These are phyloP conservation scores for Amanita muscaria DNA, from an alignment of 768 basidiomycete species.

Conservation along the genomic window DNA sequence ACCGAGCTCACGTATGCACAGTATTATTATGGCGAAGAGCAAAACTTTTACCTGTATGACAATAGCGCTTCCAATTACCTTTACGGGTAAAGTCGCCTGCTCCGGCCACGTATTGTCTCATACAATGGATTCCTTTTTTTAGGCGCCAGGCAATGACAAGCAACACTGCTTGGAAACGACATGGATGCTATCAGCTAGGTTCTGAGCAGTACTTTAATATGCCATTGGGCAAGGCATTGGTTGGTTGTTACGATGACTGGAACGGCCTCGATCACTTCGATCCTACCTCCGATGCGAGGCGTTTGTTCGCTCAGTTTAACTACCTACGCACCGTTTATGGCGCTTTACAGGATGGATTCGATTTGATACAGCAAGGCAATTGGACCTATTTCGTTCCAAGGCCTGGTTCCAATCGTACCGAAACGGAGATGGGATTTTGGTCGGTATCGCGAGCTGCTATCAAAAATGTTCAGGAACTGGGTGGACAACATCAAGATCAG, in stretches of 20 bases:
- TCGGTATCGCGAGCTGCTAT: conserved; percentile 66
- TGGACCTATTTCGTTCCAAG: conserved; percentile 75
- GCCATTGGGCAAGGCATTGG: conserved; percentile 66
- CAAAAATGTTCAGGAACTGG: conserved; percentile 47
- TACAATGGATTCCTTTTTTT: too few species aligned
- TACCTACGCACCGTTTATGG: conserved; percentile 60
- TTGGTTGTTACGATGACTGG: conserved; percentile 87
- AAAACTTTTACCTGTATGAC: conserved; percentile 81
- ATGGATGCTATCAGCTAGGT: conserved; percentile 87
- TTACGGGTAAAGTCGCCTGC: conserved; percentile 45
- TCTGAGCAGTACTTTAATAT: conserved; percentile 93
- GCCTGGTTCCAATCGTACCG: conserved; percentile 77
- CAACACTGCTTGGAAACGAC: conserved; percentile 82
- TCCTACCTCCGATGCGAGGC: conserved; percentile 71
- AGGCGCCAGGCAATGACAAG: conserved; percentile 91
- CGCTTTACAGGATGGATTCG: conserved; percentile 79
- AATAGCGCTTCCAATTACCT: conserved; percentile 90
- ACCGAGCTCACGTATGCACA: conserved; percentile 18
- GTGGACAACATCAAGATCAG: conserved; percentile 51
- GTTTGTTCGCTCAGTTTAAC: conserved; percentile 66
- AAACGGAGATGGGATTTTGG: conserved; percentile 85
- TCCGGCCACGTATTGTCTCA: too few species aligned
- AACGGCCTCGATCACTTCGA: conserved; percentile 94
- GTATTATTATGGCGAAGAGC: conserved; percentile 89
- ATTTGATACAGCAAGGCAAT: conserved; percentile 76